Evolutionary conservation across 306 rosid genomes (phyloP).

Genomic region (Fragaria vesca): DNA sequence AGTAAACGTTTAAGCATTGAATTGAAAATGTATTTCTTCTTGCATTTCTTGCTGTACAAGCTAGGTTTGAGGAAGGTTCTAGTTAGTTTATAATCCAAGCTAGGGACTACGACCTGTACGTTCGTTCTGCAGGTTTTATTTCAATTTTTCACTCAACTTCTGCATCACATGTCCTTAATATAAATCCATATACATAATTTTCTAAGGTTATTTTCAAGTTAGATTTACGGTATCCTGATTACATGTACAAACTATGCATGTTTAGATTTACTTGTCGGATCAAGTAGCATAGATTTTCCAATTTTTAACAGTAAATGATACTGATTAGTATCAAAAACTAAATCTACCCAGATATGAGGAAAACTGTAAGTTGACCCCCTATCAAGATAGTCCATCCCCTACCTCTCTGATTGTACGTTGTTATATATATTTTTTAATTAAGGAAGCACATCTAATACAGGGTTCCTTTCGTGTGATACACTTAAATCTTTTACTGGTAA

Average conservation of each 20-base stretch:
- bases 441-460: too few relatives aligned
- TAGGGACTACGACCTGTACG: neutral
- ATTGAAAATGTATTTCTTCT: neutral
- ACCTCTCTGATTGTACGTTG: neutral
- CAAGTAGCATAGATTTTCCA: neutral
- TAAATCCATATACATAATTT: too few relatives aligned
- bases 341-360: neutral
- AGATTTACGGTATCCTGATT: too few relatives aligned
- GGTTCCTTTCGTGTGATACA: too few relatives aligned
- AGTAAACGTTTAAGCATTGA: neutral
- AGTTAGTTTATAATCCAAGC: neutral
- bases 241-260: neutral
- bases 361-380: neutral
- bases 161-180: neutral
- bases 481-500: too few relatives aligned
- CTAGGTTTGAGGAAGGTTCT: conserved; percentile 1
- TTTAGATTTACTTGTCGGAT: conserved; percentile 1
- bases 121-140: neutral
- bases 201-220: too few relatives aligned
- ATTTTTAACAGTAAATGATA: neutral
- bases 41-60: neutral
- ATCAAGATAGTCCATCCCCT: neutral
- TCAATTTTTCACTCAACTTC: neutral
- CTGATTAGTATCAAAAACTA: neutral
- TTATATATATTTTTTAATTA: too few relatives aligned